Evolutionary conservation across 192 early-diverging fungal species (phyloP).

Genomic region (Entomortierella chlamydospora): DNA sequence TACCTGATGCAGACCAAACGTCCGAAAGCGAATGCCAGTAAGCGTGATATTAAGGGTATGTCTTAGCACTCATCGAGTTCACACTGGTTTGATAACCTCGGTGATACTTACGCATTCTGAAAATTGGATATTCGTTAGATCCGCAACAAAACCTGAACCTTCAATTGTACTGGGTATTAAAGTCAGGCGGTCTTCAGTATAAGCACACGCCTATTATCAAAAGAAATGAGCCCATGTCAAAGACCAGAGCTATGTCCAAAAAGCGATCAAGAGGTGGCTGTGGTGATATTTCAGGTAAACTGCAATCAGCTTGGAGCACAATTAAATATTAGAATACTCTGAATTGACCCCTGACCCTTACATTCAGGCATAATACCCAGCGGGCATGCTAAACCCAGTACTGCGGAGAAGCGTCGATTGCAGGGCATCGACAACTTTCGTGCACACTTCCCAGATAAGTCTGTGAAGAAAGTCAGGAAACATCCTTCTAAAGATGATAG

Average conservation of each 20-base stretch:
- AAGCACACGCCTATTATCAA: neutral
- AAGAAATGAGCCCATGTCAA: neutral
- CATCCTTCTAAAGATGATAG: too few relatives aligned
- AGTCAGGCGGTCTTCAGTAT: neutral
- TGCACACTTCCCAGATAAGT: too few relatives aligned
- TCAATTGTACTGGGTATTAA: slow-evolving; percentile 12
- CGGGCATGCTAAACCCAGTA: too few relatives aligned
- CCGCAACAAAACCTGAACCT: neutral
- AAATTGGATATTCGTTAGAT: neutral
- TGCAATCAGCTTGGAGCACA: neutral
- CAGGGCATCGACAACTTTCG: too few relatives aligned
- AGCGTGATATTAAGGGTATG: neutral
- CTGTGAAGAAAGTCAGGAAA: too few relatives aligned
- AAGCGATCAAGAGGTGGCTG: neutral
- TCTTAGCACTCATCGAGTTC: neutral
- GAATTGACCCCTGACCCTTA: neutral
- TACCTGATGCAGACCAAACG: slow-evolving; percentile 5
- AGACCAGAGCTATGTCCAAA: neutral
- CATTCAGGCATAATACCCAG: neutral
- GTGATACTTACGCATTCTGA: neutral
- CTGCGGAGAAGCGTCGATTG: too few relatives aligned
- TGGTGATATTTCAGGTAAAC: too few relatives aligned
- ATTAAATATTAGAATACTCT: too few relatives aligned
- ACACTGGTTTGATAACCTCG: neutral
- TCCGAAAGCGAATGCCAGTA: too few relatives aligned